phyloP scores from a whole-genome alignment of 2,329 filamentous ascomycete species.

The Akanthomyces uredinophilus region DNA sequence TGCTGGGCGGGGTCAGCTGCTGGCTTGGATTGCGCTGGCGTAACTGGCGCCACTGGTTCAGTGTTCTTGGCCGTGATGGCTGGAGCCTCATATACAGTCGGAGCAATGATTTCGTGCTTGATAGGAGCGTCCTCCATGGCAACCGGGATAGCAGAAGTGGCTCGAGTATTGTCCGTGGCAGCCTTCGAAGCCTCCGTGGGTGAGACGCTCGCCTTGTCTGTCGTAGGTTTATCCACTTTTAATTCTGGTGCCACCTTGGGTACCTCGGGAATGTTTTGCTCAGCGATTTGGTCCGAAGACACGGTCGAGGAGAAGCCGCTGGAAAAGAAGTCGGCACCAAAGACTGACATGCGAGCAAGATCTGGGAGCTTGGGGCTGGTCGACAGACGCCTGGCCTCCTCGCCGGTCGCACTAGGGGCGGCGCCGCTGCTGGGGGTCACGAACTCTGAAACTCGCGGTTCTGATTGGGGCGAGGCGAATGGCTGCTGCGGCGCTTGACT shows the following conservation, averaged over 20 bases:
- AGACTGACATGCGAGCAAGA: slow-evolving; percentile 53
- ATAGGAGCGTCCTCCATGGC: background rate
- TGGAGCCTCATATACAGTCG: background rate
- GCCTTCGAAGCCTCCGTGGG: slow-evolving; percentile 5
- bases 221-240: slow-evolving; percentile 5
- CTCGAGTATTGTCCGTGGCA: background rate
- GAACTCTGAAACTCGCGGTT: background rate
- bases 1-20: background rate
- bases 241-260: slow-evolving; percentile 8
- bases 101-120: background rate
- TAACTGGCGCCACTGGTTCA: background rate
- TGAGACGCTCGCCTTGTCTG: background rate
- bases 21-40: background rate
- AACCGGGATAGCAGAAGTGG: background rate
- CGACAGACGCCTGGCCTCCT: slow-evolving; percentile 33
- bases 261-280: slow-evolving; percentile 9
- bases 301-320: slow-evolving; percentile 4
- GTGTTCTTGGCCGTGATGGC: background rate
- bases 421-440: background rate
- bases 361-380: slow-evolving; percentile 55
- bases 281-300: slow-evolving; percentile 17
- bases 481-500: background rate
- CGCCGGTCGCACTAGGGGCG: slow-evolving; percentile 17
- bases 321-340: slow-evolving; percentile 54
- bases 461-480: background rate